Evolutionary conservation across 805 yeast species (phyloP), one percentile per base, ranked within the genome.

Genomic region (Jamesozyma hellenica): DNA sequence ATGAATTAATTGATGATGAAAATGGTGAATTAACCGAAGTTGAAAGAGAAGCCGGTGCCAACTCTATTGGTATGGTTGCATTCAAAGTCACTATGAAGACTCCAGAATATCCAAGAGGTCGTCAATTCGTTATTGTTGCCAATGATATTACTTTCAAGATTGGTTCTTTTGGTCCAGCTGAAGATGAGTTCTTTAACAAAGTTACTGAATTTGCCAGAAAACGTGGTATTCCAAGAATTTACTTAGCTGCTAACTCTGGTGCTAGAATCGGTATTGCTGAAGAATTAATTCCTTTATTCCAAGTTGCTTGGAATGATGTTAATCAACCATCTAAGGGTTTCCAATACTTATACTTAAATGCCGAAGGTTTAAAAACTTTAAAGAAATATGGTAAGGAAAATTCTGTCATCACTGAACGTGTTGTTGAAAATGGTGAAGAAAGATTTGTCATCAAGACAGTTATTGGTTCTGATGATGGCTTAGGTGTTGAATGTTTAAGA

Each of bases 241-340:
- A 92, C 66, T 71, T 92, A 52, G 85, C 96, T 52, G 99, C 98
- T 23, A 92, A 92, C 74, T 88, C 97, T 44, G 99, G 99, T 72
- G 99, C 99, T 35, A 79, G 99, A 71, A 84, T 92, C 48, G 98
- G 98, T 58, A 77, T 92, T 61, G 98, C 99, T 21, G 97, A 92
- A 52, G 99, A 92, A 65, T 72, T 92, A 47, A 72, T 92, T 41
- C 92, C 96, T 43, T 73, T 75, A 57, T 87, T 77, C 70, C 78
- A 83, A 63, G 95, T 90, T 47, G 86, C 90, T 40, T 92, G 99
- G 99, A 82, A 79, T 50, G 88, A 79, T 51, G 77, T 76, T 32
- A 65, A 66, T 18, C 70, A 77, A 44, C 94, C 86, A 45, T 72
- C 76, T 18, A 82, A 83, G 68, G 98, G 99, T 17, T 92, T 90